Conservation (phyloP, 1,139 yeast genomes). For the Magnusiomyces starmeri region DNA sequence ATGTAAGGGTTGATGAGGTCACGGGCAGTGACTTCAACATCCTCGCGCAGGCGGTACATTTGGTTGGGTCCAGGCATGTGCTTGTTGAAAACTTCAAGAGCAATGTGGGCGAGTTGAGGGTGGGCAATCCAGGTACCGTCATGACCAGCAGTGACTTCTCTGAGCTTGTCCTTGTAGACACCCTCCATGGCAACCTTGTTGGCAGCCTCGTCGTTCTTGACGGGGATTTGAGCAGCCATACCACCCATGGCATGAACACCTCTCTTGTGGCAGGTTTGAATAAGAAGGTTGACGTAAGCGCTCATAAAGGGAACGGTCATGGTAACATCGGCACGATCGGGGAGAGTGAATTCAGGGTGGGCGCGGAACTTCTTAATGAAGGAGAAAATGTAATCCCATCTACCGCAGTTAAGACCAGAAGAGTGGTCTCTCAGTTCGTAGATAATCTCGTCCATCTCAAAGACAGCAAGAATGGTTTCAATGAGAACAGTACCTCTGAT, state of each 20-base stretch:
- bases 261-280: conserved; percentile 65
- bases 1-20: conserved; percentile 66
- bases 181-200: conserved; percentile 63
- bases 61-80: conserved; percentile 83
- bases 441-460: conserved; percentile 77
- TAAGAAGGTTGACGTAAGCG: conserved; percentile 58
- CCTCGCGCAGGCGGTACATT: conserved; percentile 44
- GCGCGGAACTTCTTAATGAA: conserved; percentile 61
- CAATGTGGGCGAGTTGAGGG: conserved; percentile 70
- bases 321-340: conserved; percentile 67
- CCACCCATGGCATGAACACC: conserved; percentile 81
- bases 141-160: conserved; percentile 71
- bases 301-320: conserved; percentile 74
- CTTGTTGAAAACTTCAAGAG: conserved; percentile 69
- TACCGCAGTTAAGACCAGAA: conserved; percentile 72
- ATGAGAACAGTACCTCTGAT: conserved; percentile 73
- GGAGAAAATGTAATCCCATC: conserved; percentile 78
- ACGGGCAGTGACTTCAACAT: conserved; percentile 48
- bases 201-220: conserved; percentile 58
- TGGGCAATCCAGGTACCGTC: conserved; percentile 84
- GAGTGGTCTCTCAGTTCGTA: conserved; percentile 69
- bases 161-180: conserved; percentile 62
- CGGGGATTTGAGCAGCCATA: conserved; percentile 80
- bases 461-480: conserved; percentile 70
- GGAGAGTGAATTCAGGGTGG: conserved; percentile 56